Conservation (phyloP, 805 yeast species). For the Metschnikowia lochheadii region DNA sequence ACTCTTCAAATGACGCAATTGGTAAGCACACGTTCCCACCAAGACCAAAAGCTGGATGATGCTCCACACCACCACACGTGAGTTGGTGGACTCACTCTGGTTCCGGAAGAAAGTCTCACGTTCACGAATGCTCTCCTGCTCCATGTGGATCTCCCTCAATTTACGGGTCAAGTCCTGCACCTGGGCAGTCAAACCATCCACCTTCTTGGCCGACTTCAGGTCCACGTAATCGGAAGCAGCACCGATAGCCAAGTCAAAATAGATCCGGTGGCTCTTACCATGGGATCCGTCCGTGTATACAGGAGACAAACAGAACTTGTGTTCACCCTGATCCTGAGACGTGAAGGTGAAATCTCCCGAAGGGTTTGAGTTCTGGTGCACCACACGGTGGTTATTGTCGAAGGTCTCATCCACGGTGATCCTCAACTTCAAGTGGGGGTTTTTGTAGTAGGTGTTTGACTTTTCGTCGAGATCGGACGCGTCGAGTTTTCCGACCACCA, state of each 20-base stretch:
- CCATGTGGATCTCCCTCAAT: slow-evolving; percentile 55
- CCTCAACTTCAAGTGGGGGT: slow-evolving; percentile 54
- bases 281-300: slow-evolving; percentile 66
- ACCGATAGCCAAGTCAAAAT: slow-evolving; percentile 70
- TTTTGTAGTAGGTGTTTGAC: slow-evolving; percentile 46
- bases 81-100: slow-evolving; percentile 70
- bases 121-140: slow-evolving; percentile 67
- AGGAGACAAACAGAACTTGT: slow-evolving; percentile 67
- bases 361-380: slow-evolving; percentile 57
- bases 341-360: slow-evolving; percentile 74
- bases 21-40: slow-evolving; percentile 67
- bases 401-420: slow-evolving; percentile 52
- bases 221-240: slow-evolving; percentile 59
- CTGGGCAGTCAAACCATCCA: slow-evolving; percentile 49
- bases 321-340: slow-evolving; percentile 81
- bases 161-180: slow-evolving; percentile 55
- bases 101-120: slow-evolving; percentile 77
- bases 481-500: slow-evolving; percentile 73
- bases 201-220: slow-evolving; percentile 53
- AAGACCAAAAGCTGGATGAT: slow-evolving; percentile 66
- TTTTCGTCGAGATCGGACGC: slow-evolving; percentile 57
- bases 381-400: slow-evolving; percentile 77
- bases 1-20: slow-evolving; percentile 68
- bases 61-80: slow-evolving; percentile 71
- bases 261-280: slow-evolving; percentile 60